phyloP scores from a whole-genome alignment of 1,284 basidiomycete genomes.

The Tylopilus sp. region DNA sequence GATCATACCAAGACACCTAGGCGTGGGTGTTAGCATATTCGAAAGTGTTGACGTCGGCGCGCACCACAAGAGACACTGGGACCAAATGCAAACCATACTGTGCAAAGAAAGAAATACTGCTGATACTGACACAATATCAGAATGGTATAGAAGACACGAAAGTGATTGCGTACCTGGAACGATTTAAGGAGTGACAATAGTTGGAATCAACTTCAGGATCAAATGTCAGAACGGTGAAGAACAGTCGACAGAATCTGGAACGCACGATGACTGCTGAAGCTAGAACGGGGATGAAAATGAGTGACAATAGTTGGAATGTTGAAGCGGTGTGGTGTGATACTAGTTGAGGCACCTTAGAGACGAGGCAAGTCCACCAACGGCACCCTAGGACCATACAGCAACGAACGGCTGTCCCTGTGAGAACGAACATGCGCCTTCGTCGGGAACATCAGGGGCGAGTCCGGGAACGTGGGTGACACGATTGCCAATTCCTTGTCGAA shows the following conservation, averaged over 20 bases:
- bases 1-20: too few species aligned
- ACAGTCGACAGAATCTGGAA: background rate
- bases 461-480: background rate
- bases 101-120: background rate
- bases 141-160: background rate
- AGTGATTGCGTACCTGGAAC: background rate
- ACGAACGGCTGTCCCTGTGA: background rate
- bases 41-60: too few species aligned
- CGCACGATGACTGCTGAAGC: conserved; percentile 6
- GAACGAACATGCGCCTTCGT: conserved; percentile 6
- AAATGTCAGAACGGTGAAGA: background rate
- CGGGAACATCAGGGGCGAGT: conserved; percentile 5
- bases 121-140: background rate
- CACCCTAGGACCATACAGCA: background rate
- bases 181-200: conserved; percentile 16
- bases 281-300: conserved; percentile 5
- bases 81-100: background rate
- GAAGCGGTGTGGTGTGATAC: background rate
- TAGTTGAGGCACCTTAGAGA: background rate
- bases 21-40: too few species aligned
- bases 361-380: conserved; percentile 11
- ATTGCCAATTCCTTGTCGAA: background rate
- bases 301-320: conserved; percentile 21
- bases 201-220: conserved; percentile 9
- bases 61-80: background rate